Evolutionary conservation across 495 filamentous ascomycete species (phyloP).

Genomic region (Penicillium longicatenatum): DNA sequence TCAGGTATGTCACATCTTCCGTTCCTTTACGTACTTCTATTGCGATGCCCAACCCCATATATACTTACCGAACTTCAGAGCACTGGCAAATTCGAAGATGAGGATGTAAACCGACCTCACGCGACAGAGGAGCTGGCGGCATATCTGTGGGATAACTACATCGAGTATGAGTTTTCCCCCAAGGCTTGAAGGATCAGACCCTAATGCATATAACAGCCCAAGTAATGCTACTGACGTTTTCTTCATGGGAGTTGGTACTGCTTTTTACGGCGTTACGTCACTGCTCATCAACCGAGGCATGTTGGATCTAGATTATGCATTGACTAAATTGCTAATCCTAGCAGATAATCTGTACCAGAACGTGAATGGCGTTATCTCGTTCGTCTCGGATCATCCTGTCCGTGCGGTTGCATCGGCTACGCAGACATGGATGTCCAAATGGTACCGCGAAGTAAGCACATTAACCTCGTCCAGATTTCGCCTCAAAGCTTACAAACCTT

Average conservation of each 20-base stretch:
- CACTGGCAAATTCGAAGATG: constrained; percentile 41
- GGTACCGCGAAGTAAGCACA: constrained; percentile 64
- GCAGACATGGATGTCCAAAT: constrained; percentile 62
- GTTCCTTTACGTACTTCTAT: background rate
- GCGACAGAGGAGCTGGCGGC: constrained; percentile 74
- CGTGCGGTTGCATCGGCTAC: constrained; percentile 66
- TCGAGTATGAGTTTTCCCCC: constrained; percentile 56
- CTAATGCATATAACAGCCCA: constrained; percentile 42
- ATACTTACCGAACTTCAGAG: constrained; percentile 12
- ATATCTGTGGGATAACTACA: constrained; percentile 97
- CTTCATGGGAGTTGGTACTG: constrained; percentile 80
- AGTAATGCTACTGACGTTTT: constrained; percentile 70
- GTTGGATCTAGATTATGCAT: constrained; percentile 6
- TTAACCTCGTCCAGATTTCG: background rate
- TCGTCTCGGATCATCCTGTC: constrained; percentile 48
- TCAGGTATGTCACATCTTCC: constrained; percentile 21
- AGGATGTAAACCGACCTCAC: constrained; percentile 42
- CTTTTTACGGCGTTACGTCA: constrained; percentile 69
- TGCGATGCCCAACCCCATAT: background rate
- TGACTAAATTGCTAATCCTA: constrained; percentile 20
- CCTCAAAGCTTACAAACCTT: background rate
- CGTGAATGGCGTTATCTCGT: constrained; percentile 61
- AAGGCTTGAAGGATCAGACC: background rate
- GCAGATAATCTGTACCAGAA: constrained; percentile 48
- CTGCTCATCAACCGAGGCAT: constrained; percentile 68